These are phyloP conservation scores for Hippophae gyantsensis DNA, from an alignment of 306 rosid species.

Conservation along the genomic window DNA sequence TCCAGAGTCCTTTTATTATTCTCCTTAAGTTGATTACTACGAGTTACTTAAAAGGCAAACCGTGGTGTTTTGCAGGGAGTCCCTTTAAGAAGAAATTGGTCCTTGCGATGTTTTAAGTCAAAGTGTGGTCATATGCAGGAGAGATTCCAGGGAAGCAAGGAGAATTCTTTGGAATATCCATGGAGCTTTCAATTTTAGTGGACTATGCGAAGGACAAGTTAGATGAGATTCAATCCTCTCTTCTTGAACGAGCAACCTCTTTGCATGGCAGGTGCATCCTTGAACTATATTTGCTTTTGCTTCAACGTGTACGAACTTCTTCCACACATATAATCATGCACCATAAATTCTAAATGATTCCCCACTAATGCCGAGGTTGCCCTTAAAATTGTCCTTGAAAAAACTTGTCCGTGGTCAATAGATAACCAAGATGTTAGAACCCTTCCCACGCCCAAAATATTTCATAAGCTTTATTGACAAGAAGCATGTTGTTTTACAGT, in stretches of 20 bases:
- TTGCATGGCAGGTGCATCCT: constrained; percentile 72
- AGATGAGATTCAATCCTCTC: constrained; percentile 77
- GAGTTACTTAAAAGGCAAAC: neutral
- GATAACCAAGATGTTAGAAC: too few relatives aligned
- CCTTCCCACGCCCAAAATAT: too few relatives aligned
- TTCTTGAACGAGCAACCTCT: constrained; percentile 53
- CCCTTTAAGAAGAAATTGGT: constrained; percentile 91
- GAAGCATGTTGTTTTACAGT: constrained; percentile 33
- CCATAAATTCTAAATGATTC: too few relatives aligned
- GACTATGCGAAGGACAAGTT: constrained; percentile 68
- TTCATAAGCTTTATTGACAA: neutral
- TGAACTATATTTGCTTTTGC: constrained; percentile 8
- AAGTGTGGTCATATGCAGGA: constrained; percentile 79
- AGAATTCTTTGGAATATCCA: constrained; percentile 82
- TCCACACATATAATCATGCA: too few relatives aligned
- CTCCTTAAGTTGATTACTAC: neutral
- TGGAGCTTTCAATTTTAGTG: constrained; percentile 67
- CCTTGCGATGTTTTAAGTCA: constrained; percentile 85
- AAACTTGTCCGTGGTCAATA: too few relatives aligned
- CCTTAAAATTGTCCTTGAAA: too few relatives aligned
- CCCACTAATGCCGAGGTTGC: too few relatives aligned
- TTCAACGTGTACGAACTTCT: neutral
- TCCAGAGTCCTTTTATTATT: constrained; percentile 22
- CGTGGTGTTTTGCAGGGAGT: constrained; percentile 59
- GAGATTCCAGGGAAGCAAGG: constrained; percentile 99